phyloP scores from a whole-genome alignment of 225 moss, liverwort and hornwort species.

The Bryum argenteum region DNA sequence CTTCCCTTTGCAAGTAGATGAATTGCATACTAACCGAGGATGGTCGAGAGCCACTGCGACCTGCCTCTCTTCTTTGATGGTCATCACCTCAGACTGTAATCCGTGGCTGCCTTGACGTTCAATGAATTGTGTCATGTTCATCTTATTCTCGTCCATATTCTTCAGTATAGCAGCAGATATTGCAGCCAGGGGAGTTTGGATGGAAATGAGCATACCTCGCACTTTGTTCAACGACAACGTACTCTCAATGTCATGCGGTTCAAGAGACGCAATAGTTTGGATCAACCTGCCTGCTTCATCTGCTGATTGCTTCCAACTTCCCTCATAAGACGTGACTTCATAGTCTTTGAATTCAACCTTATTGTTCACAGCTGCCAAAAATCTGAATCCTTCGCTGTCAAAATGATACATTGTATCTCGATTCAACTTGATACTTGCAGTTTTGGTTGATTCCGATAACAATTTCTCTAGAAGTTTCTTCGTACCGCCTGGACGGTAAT shows the following conservation, averaged over 20 bases:
- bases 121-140: background rate
- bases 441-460: background rate
- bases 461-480: background rate
- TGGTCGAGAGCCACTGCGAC: background rate
- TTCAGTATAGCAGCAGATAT: background rate
- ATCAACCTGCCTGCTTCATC: slow-evolving; percentile 17
- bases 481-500: slow-evolving; percentile 12
- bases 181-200: background rate
- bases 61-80: background rate
- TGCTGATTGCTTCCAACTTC: slow-evolving; percentile 15
- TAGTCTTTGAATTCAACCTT: background rate
- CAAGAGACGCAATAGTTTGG: background rate
- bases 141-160: background rate
- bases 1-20: background rate
- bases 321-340: background rate
- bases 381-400: slow-evolving; percentile 20
- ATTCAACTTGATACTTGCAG: slow-evolving; percentile 9
- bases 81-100: background rate
- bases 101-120: background rate
- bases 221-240: slow-evolving; percentile 18
- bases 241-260: background rate
- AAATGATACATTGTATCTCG: background rate
- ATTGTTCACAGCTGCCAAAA: slow-evolving; percentile 8
- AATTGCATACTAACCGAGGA: background rate
- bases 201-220: slow-evolving; percentile 1